Evolutionary conservation across 2,329 filamentous ascomycete genomes (phyloP), one percentile per base, ranked within the genome.

Genomic region (Myriosclerotinia curreyana): DNA sequence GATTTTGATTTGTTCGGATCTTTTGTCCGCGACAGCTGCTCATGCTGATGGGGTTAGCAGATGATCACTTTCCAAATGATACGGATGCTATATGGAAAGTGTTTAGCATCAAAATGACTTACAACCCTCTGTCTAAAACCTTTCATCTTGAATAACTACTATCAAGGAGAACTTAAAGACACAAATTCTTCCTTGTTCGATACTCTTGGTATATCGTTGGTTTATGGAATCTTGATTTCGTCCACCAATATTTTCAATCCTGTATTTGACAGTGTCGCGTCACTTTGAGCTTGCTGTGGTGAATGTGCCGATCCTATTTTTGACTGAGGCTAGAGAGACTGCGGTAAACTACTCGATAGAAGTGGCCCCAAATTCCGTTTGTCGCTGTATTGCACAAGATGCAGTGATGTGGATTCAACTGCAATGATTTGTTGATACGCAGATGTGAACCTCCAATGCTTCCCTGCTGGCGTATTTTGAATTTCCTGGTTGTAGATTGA

Each of bases 51-150:
- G 75, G 71, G 79, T 84, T 79, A 84, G 80, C 76, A 69, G 68
- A 52, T 69, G 66, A 58, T 68, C 66, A 64, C 49, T 46, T 34
- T 46, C 31, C 20, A 46, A 22, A 54, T 54, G 46, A 42, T 55
- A 54, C 42, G 49, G 34, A 49, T 31, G 50, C 25, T 55, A 60
- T 65, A 48, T 58, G 36, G 34, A 40, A 54, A 48, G 70, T 67
- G 66, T 50, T 42, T 66, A 64, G 67, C 73, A 73, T 71, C 65
- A 66, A 69, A 71, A 71, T 69, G 71, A 69, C 91, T 84, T 86
- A 96, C 92, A 83, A 97, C 92, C 89, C 91, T 91, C 83, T 96
- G 92, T 80, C 92, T 90, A 80, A 98, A 96, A 78, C 92, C 90
- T 83, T 96, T 97, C 94, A 98, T 97, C 79, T 84, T 90, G 79